Conservation (phyloP, 75 land plant species). For the Selaginella tamariscina region DNA sequence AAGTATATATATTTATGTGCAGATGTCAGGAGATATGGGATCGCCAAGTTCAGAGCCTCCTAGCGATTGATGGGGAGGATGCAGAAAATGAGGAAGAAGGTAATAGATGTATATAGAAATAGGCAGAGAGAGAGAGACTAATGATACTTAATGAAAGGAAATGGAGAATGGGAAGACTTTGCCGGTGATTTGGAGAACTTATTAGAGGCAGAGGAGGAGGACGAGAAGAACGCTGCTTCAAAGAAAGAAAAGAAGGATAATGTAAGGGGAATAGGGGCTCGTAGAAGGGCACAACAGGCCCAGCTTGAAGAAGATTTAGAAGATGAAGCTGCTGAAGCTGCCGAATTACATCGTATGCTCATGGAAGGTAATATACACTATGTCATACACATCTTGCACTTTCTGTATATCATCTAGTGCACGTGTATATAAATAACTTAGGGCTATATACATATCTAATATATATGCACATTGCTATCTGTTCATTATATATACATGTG, state of each 20-base stretch:
- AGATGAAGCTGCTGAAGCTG: slow-evolving; percentile 95
- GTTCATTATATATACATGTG: neutral
- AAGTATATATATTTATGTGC: no score
- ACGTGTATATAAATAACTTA: no score
- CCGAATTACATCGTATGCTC: slow-evolving; percentile 76
- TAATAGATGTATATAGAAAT: no score
- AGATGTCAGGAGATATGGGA: slow-evolving; percentile 99
- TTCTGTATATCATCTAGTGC: no score
- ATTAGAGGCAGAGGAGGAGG: slow-evolving; percentile 90
- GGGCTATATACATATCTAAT: no score
- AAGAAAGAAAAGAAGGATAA: slow-evolving; percentile 53
- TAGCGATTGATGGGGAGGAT: slow-evolving; percentile 55
- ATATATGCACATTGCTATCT: no score
- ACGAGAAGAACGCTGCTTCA: slow-evolving; percentile 30
- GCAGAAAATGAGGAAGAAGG: slow-evolving; percentile 82
- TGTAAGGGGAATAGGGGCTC: slow-evolving; percentile 65
- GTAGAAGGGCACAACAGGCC: slow-evolving; percentile 45
- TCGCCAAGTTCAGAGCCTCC: slow-evolving; percentile 76
- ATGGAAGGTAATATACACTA: slow-evolving; percentile 78
- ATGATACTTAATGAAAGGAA: no score
- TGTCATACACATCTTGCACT: no score
- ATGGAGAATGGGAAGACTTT: no score
- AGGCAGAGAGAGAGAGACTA: no score
- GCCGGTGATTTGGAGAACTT: slow-evolving; percentile 97
- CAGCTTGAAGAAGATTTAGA: slow-evolving; percentile 90